A percentile compares a stretch with the other conserved stretches of the same genome.
These are phyloP conservation scores for Russula sp. DNA, from an alignment of 768 basidiomycete genomes.

Conservation along the genomic window DNA sequence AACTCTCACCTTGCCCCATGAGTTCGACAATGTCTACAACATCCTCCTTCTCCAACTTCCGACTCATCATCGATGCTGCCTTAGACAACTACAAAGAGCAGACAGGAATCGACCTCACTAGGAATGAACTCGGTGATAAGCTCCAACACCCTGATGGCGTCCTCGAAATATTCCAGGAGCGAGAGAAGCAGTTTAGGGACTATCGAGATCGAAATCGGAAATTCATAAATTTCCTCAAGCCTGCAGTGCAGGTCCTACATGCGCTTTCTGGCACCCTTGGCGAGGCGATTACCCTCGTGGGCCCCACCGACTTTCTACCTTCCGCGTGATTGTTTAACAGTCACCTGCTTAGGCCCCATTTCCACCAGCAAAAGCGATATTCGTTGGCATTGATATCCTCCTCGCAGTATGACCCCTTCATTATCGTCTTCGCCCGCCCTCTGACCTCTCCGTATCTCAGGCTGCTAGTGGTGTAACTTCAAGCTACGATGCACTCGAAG, in stretches of 20 bases:
- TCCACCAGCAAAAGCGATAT: constrained; percentile 5
- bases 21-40: background rate
- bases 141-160: background rate
- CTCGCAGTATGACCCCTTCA: background rate
- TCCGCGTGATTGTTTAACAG: background rate
- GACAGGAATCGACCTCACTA: constrained; percentile 6
- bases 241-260: constrained; percentile 1
- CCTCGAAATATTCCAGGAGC: background rate
- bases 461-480: background rate
- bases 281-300: background rate
- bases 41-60: background rate
- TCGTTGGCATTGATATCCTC: constrained; percentile 8
- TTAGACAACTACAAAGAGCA: constrained; percentile 4
- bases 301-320: background rate
- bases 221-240: constrained; percentile 7
- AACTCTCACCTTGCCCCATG: background rate
- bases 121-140: background rate
- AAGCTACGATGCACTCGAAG: constrained; percentile 1
- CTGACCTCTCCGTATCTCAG: background rate
- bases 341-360: background rate
- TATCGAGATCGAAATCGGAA: constrained; percentile 8
- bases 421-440: no score
- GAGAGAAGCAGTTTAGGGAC: constrained; percentile 4
- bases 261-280: background rate
- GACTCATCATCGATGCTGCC: background rate